Base-by-base conservation (phyloP, 2,329 filamentous ascomycete species). In the Metarhizium anisopliae region DNA sequence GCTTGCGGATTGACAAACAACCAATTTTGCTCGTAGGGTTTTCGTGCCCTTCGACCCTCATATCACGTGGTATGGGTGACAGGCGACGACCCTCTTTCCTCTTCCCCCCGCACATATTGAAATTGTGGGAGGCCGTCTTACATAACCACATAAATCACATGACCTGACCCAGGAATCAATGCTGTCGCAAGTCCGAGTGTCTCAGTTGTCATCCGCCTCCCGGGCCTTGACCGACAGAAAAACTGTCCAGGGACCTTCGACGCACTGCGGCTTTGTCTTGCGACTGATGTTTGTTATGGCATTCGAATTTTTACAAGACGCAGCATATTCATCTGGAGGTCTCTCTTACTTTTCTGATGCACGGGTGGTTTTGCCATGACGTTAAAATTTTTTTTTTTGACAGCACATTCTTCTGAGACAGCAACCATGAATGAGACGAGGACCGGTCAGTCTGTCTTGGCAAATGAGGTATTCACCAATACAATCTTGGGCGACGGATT, bases 1-100 rank as follows among this genome's bases (percentile, higher is more conserved):
- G 63, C 62, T 64, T 65, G 60, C 58, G 56, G 59, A 58, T 59
- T 55, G 56, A 62, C 62, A 63, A 61, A 64, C 63, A 61, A 62
- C 59, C 62, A 58, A 67, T 66, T 68, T 71, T 64, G 62, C 56
- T 59, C 55, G 64, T 73, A 73, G 71, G 71, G 71, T 70, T 73
- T 70, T 64, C 62, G 60, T 72, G 70, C 71, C 71, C 71, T 73
- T 66, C 65, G 62, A 62, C 64, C 62, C 62, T 63, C 61, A 59
- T 50, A 59, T 70, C 68, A 71, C 61, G 67, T 70, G 67, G 8
- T 6, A 6, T 10, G 42, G 4, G 32, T 35, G 6, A 2, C 10
- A 8, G 32, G 32, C 32, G 7, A 11, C 32, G 32, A 35, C 32
- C 32, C 32, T 8, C 32, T 35, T 35, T 35, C 6, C 32, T 25